These are phyloP conservation scores for Parascedosporium putredinis DNA, from an alignment of 2,329 filamentous ascomycete genomes.

Conservation along the genomic window DNA sequence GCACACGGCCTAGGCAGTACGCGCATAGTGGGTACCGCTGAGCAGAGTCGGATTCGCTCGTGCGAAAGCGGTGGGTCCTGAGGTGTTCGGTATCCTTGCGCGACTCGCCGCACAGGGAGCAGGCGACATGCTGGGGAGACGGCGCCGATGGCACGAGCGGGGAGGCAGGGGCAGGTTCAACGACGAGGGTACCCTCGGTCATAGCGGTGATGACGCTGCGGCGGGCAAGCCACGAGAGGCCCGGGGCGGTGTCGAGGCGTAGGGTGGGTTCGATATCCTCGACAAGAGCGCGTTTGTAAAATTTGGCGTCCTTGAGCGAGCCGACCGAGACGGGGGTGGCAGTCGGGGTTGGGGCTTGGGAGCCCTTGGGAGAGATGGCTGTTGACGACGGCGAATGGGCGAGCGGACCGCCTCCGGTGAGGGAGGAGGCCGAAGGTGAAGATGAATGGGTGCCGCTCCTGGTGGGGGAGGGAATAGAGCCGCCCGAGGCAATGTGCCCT, in stretches of 20 bases:
- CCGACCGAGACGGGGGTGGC: constrained; percentile 26
- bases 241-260: constrained; percentile 77
- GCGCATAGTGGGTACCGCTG: constrained; percentile 84
- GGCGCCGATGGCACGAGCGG: constrained; percentile 37
- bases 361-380: constrained; percentile 15
- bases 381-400: no score
- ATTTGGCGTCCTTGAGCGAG: constrained; percentile 78
- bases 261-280: constrained; percentile 95
- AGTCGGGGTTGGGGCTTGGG: constrained; percentile 17
- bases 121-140: constrained; percentile 53
- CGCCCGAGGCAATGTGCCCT: constrained; percentile 9
- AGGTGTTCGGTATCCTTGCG: constrained; percentile 61
- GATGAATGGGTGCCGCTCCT: constrained; percentile 34
- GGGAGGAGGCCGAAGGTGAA: constrained; percentile 34
- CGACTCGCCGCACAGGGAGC: constrained; percentile 79
- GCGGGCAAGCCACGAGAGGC: constrained; percentile 86
- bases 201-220: constrained; percentile 76
- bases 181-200: constrained; percentile 73
- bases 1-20: constrained; percentile 74
- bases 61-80: constrained; percentile 79
- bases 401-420: constrained; percentile 26
- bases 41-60: constrained; percentile 74
- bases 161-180: constrained; percentile 70
- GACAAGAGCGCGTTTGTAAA: constrained; percentile 79
- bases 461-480: constrained; percentile 15